Base-by-base conservation (phyloP, 805 yeast genomes). In the Groenewaldozyma tartarivorans region DNA sequence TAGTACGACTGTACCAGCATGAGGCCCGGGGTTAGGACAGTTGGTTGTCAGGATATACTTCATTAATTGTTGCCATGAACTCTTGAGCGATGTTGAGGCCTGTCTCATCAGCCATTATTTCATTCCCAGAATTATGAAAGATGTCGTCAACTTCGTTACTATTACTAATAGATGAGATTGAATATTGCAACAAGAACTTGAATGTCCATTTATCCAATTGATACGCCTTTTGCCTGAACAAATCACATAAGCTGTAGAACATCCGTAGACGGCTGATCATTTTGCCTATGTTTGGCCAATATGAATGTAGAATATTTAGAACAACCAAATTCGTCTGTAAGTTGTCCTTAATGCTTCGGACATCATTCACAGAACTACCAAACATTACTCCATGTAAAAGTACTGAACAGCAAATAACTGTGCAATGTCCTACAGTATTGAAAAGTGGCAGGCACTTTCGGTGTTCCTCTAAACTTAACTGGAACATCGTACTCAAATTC, bases 201-300 rank as follows among this genome's bases (percentile, higher is more conserved):
- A 40, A 22, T 24, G 27, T 40, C 37, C 43, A 32, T 15, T 38
- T 40, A 17, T 40, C 43, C 18, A 40, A 16, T 19, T 40, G 39
- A 20, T 20, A 40, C 3, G 43, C 43, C 18, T 33, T 33, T 16
- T 41, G 27, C 16, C 39, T 40, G 35, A 39, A 33, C 22, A 40
- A 15, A 34, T 40, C 38, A 26, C 43, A 40, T 27, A 40, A 41
- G 18, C 38, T 29, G 34, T 40, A 42, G 27, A 40, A 40, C 4
- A 40, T 22, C 20, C 38, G 45, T 11, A 40, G 33, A 19, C 46
- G 9, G 16, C n/a, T 19, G 9, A 40, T 40, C 26, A 38, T 20
- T 15, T 9, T 17, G 13, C 27, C 44, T 7, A 40, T 24, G 34
- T 21, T 26, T 4, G 21, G 20, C 43, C 43, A 40, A 17, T 36